Evolutionary conservation across 495 filamentous ascomycete species (phyloP), one percentile per base, ranked within the genome.

Genomic region (Xylaria scruposa): DNA sequence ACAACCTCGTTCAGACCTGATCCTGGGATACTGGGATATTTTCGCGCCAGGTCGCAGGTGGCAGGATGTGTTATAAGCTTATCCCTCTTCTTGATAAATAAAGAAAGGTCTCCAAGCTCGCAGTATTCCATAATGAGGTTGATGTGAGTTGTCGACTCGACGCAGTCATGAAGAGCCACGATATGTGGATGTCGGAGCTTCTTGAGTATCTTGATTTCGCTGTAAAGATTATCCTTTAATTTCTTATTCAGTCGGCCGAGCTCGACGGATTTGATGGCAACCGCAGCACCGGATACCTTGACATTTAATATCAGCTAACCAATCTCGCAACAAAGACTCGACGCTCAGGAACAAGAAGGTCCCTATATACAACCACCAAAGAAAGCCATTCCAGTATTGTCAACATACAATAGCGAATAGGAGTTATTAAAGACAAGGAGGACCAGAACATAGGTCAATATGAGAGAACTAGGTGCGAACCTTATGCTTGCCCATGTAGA

Each of bases 101-200:
- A 82, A 9, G 95, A 96, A 67, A 99, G 81, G 77, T 99, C 96
- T 36, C 96, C 94, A 42, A 99, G 85, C 76, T 97, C 93, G 82
- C 96, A 99, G 82, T 95, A 98, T 80, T 99, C 97, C 97, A 98
- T 99, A 60, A 98, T 91, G 24, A 99, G 87, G 82, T 99, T 94
- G 80, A 98, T 97, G 70, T 97, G 93, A 24, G 91, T 90, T 7
- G 87, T 82, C 4, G 93, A 90, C 78, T 98, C 95, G 80, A 93
- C 87, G 83, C 94, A 97, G 79, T 97, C 93, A 82, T 96, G 94
- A 62, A 99, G 89, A 65, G 94, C 93, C 74, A 98, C 97, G 75
- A 99, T 98, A 78, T 99, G 96, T 33, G 96, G 96, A 81, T 98
- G 97, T 60, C 95, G 92, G 21, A 98, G 86, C 75, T 89, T 91